Conservation (phyloP, 441 rosid species). For the Manihot esculenta region DNA sequence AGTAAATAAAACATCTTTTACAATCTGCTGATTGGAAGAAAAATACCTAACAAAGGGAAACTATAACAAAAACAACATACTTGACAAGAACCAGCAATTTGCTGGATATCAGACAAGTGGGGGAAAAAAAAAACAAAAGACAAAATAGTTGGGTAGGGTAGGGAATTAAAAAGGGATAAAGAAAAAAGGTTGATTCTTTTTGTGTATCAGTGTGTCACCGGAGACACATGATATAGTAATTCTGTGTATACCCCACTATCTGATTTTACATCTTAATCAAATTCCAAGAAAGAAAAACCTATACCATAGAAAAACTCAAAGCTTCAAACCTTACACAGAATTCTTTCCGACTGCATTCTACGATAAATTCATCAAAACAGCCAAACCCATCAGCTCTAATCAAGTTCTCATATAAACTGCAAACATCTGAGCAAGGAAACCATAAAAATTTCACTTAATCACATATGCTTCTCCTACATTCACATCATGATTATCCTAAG, state of each 20-base stretch:
- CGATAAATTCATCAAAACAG: too few relatives aligned
- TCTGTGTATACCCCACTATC: conserved; percentile 33
- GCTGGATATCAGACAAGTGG: conserved; percentile 26
- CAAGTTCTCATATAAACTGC: conserved; percentile 47
- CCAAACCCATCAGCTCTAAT: conserved; percentile 62
- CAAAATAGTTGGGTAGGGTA: not conserved
- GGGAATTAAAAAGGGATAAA: not conserved
- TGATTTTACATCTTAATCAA: conserved; percentile 42
- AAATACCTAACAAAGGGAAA: conserved; percentile 10
- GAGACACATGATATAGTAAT: conserved; percentile 37
- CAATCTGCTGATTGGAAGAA: too few relatives aligned
- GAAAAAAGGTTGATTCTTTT: conserved; percentile 24
- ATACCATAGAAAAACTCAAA: not conserved
- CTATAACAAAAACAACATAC: conserved; percentile 10
- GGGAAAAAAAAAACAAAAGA: not conserved
- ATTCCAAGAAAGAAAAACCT: conserved; percentile 35
- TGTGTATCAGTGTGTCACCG: conserved; percentile 31
- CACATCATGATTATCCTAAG: conserved; percentile 59
- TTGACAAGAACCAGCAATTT: conserved; percentile 29
- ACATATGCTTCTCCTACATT: conserved; percentile 54
- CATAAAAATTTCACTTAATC: conserved; percentile 47
- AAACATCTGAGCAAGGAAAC: conserved; percentile 40
- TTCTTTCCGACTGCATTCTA: too few relatives aligned
- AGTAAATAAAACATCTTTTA: too few relatives aligned
- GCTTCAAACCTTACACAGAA: conserved; percentile 21